Percentiles rank a stretch among this genome's conserved stretches.
These are phyloP conservation scores for Amphibolis antarctica DNA, from an alignment of 106 monocot genomes.

Conservation along the genomic window DNA sequence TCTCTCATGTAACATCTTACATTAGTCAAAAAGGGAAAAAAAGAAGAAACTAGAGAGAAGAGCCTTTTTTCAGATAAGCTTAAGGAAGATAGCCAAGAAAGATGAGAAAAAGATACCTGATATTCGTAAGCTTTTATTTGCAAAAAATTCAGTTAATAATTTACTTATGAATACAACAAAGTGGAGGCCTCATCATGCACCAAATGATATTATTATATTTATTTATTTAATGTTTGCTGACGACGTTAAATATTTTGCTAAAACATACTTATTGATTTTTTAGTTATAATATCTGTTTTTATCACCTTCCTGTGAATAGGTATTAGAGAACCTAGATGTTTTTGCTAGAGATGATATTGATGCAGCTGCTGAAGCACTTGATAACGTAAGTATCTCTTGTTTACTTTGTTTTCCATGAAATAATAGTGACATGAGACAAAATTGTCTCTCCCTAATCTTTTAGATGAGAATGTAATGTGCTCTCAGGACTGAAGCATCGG, in stretches of 20 bases:
- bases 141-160: no score
- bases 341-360: slow-evolving; percentile 69
- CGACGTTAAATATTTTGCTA: not conserved
- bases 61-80: no score
- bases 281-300: not conserved
- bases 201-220: not conserved
- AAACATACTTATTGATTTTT: not conserved
- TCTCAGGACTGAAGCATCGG: no score
- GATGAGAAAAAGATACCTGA: no score
- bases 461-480: not conserved
- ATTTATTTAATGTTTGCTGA: not conserved
- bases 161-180: no score
- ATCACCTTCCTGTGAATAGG: slow-evolving; percentile 28
- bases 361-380: slow-evolving; percentile 64
- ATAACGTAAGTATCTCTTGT: slow-evolving; percentile 47
- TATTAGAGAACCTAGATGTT: slow-evolving; percentile 53
- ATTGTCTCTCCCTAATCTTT: not conserved
- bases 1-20: no score
- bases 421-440: not conserved
- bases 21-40: no score
- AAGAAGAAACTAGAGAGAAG: no score
- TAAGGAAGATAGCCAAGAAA: no score
- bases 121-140: no score
- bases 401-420: not conserved
- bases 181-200: no score